Percentiles rank a stretch among this genome's conserved stretches.
Evolutionary conservation across 2,329 filamentous ascomycete genomes (phyloP).

Genomic region (Penicillium palitans): DNA sequence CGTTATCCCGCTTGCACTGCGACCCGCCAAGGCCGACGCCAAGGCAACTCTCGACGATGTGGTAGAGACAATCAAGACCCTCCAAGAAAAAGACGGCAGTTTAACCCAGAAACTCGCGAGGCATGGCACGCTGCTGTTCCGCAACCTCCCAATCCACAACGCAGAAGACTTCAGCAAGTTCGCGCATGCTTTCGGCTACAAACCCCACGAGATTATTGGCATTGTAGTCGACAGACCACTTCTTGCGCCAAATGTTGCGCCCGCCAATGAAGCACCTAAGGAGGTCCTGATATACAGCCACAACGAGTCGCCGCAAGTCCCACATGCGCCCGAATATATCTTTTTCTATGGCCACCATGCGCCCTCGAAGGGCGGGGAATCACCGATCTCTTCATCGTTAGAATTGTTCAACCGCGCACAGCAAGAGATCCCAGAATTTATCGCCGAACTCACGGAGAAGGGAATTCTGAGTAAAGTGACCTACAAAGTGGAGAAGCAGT

Average conservation of each 20-base stretch:
- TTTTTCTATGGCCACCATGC: slow-evolving; percentile 51
- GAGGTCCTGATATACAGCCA: slow-evolving; percentile 53
- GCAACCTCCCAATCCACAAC: slow-evolving; percentile 47
- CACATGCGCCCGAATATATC: slow-evolving; percentile 54
- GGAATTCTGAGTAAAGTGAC: slow-evolving; percentile 46
- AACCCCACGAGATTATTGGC: slow-evolving; percentile 53
- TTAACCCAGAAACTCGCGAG: slow-evolving; percentile 46
- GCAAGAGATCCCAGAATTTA: slow-evolving; percentile 51
- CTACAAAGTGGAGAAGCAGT: slow-evolving; percentile 49
- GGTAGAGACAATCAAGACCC: slow-evolving; percentile 40
- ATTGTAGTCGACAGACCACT: slow-evolving; percentile 51
- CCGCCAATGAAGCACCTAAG: slow-evolving; percentile 52
- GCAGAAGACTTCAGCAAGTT: slow-evolving; percentile 52
- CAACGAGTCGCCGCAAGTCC: slow-evolving; percentile 54
- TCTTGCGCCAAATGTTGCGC: slow-evolving; percentile 48
- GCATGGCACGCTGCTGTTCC: slow-evolving; percentile 52
- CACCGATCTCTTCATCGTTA: slow-evolving; percentile 51
- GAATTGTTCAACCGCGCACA: slow-evolving; percentile 50
- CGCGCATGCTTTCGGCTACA: slow-evolving; percentile 51
- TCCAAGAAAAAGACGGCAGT: slow-evolving; percentile 34
- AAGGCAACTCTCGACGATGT: slow-evolving; percentile 35
- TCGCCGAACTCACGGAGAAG: slow-evolving; percentile 46
- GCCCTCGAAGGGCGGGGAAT: slow-evolving; percentile 42
- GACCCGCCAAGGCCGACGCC: slow-evolving; percentile 26
- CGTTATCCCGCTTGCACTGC: slow-evolving; percentile 44